Base-by-base conservation (phyloP, 139 green algal genomes). In the Auxenochlorella pyrenoidosa region DNA sequence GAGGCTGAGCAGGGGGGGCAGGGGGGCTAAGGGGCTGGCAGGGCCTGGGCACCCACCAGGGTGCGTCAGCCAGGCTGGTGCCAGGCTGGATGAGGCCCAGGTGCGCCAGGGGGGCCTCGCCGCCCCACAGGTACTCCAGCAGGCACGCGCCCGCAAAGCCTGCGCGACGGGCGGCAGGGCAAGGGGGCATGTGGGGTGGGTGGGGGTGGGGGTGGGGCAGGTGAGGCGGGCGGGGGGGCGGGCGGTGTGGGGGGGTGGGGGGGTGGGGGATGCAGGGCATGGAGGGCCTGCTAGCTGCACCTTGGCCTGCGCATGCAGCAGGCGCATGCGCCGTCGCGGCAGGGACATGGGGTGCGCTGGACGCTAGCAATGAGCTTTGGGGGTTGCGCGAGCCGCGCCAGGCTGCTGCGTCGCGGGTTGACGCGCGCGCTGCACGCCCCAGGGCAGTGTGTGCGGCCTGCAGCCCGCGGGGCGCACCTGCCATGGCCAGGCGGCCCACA, bases 91-190 rank as follows among this genome's bases (percentile, higher is more conserved):
- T 87, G n/a, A 87, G 63, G 43, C 86, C 86, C 22, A 90, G 41
- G 78, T 90, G 86, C 12, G 80, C 86, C 86, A 90, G 83, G 6
- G 86, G 86, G 19, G 86, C 81, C 79, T 88, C 43, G 3, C 86
- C 86, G 38, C 38, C 65, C 41, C 43, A 87, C 82, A 81, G 12
- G 16, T 66, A 79, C 86, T 90, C 86, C 41, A 87, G 75, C 32
- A 82, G 30, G 22, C 38, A 54, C 8, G 86, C 86, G 34, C 86
- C 86, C 0, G 79, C 79, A 54, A 90, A 90, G 82, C 51, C 83
- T 87, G 82, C 63, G 38, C 30, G 70, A n/a, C 10, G n/a, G 43
- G 40, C 40, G 40, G 19, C 5, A 36, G 36, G 2, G 15, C 19
- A 4, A 43, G 71, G 36, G 36, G 38, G 68, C 6, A 24, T 82